Evolutionary conservation across 345 rosid species (phyloP), one percentile per base, ranked within the genome.

Genomic region (Alliaria petiolata): DNA sequence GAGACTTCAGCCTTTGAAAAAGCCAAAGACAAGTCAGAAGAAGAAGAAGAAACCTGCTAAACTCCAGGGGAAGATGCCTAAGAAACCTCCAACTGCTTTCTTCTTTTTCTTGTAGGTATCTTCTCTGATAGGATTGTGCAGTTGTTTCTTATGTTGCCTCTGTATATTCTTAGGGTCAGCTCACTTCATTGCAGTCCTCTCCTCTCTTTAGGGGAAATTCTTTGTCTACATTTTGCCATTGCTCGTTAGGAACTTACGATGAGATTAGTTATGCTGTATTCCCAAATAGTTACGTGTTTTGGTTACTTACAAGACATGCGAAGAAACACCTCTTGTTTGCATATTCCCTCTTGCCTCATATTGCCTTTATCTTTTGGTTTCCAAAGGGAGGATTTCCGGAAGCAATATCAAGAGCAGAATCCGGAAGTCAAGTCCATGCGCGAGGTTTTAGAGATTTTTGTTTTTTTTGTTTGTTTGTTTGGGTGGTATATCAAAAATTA

Each of bases 31-130:
- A 46, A 83, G 55, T 45, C 72, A 50, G 70, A 81, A 71, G 70
- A 81, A 74, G 66, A 84, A 80, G 66, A 84, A 80, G 79, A 83
- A 83, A 67, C 34, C 28, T 2, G 15, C 6, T 56, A 85, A 84
- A 80, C 10, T 75, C 25, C 89, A 85, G 38, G 34, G 5, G 35
- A 79, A 82, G 74, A 90, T 70, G 80, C 98, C 98, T 2, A 93
- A 93, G 85, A 90, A 93, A 71, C 97, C 97, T 45, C 89, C 97
- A 7, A 93, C 97, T 61, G 97, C 93, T 38, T 93, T 93, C 80
- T 93, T 93, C 83, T 93, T 46, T 76, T 93, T 84, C 85, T 72
- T 93, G 98, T 88, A 81, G 16, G 90, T 71, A 28, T 10, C 45
- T 10, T 16, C 67, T 39, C 20, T 62, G 16, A 28, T 46, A 36